Percentiles rank a stretch among this genome's conserved stretches.
Conservation (phyloP, 2,329 filamentous ascomycete genomes). For the Proliferodiscus dingleyae region DNA sequence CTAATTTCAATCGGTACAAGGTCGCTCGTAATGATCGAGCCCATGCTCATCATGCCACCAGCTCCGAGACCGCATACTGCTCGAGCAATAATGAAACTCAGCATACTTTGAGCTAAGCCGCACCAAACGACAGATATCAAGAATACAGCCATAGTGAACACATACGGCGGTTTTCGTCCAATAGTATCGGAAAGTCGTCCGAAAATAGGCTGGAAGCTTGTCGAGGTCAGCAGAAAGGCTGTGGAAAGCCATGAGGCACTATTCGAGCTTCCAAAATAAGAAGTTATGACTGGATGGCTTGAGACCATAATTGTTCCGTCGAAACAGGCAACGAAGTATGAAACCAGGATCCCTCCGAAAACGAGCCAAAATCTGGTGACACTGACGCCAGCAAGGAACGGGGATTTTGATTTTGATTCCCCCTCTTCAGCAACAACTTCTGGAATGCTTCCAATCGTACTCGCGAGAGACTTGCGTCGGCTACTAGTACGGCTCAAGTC, state of each 20-base stretch:
- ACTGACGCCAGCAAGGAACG: conserved; percentile 39
- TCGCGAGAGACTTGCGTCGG: conserved; percentile 20
- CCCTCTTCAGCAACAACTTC: conserved; percentile 13
- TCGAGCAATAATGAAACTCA: conserved; percentile 65
- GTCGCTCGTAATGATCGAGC: conserved; percentile 67
- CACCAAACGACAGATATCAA: conserved; percentile 63
- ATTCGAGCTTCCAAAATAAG: conserved; percentile 72
- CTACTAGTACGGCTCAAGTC: conserved; percentile 17
- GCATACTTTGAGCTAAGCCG: conserved; percentile 60
- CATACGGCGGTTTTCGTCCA: conserved; percentile 62
- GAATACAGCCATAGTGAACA: conserved; percentile 60
- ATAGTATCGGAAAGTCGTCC: conserved; percentile 70
- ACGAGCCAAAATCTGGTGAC: conserved; percentile 55
- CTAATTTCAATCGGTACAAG: conserved; percentile 61
- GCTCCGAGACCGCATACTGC: conserved; percentile 70
- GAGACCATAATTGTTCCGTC: conserved; percentile 80
- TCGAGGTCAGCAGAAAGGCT: conserved; percentile 71
- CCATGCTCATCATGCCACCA: conserved; percentile 65
- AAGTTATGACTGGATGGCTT: conserved; percentile 75
- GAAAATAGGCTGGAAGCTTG: conserved; percentile 69
- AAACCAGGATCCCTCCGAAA: conserved; percentile 53
- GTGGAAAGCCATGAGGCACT: conserved; percentile 80
- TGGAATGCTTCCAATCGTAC: conserved; percentile 14
- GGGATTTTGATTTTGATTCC: conserved; percentile 18
- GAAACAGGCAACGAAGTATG: conserved; percentile 59